Evolutionary conservation across 2,329 filamentous ascomycete species (phyloP).

Genomic region (Ophiocordyceps camponoti-saundersi): DNA sequence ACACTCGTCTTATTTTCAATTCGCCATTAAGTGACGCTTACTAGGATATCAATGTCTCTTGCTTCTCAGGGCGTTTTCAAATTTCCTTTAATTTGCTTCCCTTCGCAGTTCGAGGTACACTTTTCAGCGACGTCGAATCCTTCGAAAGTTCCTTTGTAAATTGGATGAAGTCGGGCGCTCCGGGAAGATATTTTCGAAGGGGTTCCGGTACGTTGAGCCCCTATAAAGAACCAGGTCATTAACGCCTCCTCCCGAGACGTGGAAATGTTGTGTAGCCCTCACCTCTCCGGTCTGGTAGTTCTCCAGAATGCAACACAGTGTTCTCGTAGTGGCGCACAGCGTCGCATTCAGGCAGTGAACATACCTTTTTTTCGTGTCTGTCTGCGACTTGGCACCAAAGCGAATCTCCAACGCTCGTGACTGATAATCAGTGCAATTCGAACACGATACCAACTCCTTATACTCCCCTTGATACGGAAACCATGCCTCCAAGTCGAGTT

Average conservation of each 20-base stretch:
- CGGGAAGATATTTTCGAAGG: constrained; percentile 78
- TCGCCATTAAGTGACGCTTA: no score
- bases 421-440: constrained; percentile 97
- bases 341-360: constrained; percentile 87
- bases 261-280: constrained; percentile 11
- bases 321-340: constrained; percentile 77
- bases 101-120: constrained; percentile 13
- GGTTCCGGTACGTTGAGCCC: constrained; percentile 69
- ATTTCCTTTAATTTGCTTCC: constrained; percentile 5
- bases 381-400: constrained; percentile 74
- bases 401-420: constrained; percentile 85
- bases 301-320: constrained; percentile 86
- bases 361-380: constrained; percentile 73
- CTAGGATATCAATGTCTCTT: no score
- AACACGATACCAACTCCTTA: constrained; percentile 95
- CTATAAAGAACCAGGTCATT: constrained; percentile 18
- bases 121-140: constrained; percentile 26
- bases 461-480: constrained; percentile 94
- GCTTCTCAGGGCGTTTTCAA: no score
- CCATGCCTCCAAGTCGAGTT: constrained; percentile 92
- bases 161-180: constrained; percentile 74
- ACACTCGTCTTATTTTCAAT: no score
- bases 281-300: constrained; percentile 89
- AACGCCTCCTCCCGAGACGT: neutral
- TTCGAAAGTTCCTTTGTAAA: constrained; percentile 77